phyloP scores from a whole-genome alignment of 139 green algal genomes.

The Spirogloea muscicola region DNA sequence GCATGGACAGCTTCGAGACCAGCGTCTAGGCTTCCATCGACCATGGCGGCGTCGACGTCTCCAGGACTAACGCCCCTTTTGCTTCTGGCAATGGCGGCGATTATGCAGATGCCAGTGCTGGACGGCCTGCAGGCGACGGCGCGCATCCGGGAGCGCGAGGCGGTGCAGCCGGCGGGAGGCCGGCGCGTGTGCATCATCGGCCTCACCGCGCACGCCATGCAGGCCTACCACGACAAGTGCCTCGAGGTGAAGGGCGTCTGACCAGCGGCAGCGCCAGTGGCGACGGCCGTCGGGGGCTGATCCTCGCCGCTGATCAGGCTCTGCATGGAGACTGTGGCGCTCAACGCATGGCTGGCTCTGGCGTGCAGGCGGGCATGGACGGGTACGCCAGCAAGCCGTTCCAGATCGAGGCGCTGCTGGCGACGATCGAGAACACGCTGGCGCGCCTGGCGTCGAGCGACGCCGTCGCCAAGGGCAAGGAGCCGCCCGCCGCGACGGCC shows the following conservation, averaged over 20 bases:
- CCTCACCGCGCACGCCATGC: slow-evolving; percentile 18
- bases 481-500: no score
- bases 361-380: slow-evolving; percentile 7
- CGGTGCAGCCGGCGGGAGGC: background rate
- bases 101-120: slow-evolving; percentile 23
- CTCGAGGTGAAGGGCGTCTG: background rate
- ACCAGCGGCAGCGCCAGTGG: background rate
- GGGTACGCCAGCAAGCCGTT: slow-evolving; percentile 12
- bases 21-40: no score
- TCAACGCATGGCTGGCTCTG: background rate
- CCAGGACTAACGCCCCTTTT: no score
- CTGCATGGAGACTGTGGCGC: slow-evolving; percentile 8
- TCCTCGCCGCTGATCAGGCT: background rate
- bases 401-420: slow-evolving; percentile 1
- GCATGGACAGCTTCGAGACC: no score
- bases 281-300: no score
- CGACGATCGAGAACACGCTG: background rate
- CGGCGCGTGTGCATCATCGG: background rate
- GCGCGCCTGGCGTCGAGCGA: no score
- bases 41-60: no score
- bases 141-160: slow-evolving; percentile 6
- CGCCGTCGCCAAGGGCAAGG: no score
- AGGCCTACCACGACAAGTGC: slow-evolving; percentile 14
- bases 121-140: slow-evolving; percentile 7
- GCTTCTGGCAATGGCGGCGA: no score